phyloP scores from a whole-genome alignment of 768 basidiomycete species.

The Russula ochroleuca region DNA sequence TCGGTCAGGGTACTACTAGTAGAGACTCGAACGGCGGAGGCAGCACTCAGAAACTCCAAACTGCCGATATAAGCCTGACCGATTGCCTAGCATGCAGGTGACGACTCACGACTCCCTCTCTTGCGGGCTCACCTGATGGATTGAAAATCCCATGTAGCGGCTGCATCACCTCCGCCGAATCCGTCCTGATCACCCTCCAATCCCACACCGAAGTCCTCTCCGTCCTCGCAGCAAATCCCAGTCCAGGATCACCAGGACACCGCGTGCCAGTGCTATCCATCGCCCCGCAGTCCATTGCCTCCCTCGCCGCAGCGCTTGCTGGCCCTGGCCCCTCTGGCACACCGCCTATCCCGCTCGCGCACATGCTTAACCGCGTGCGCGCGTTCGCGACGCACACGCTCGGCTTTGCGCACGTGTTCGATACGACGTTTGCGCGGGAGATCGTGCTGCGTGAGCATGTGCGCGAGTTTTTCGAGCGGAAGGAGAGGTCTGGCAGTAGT shows the following conservation, averaged over 20 bases:
- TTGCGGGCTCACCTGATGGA: background rate
- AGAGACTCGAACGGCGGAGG: conserved; percentile 20
- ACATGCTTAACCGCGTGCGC: conserved; percentile 65
- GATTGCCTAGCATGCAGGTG: conserved; percentile 98
- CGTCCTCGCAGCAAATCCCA: conserved; percentile 60
- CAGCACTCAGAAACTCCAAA: conserved; percentile 64
- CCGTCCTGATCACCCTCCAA: conserved; percentile 92
- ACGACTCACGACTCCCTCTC: background rate
- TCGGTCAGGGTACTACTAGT: conserved; percentile 34
- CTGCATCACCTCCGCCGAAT: conserved; percentile 98
- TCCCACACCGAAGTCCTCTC: conserved; percentile 89
- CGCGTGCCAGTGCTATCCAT: conserved; percentile 77
- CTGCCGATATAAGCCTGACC: conserved; percentile 93
- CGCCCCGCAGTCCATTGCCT: conserved; percentile 82
- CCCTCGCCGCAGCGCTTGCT: conserved; percentile 61
- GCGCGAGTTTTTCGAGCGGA: conserved; percentile 68
- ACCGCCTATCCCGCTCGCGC: conserved; percentile 43
- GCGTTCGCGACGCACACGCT: conserved; percentile 64
- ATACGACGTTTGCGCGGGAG: conserved; percentile 93
- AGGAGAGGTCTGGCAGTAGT: conserved; percentile 32
- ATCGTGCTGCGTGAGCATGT: conserved; percentile 78
- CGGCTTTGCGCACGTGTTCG: conserved; percentile 80
- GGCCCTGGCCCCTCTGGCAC: conserved; percentile 41
- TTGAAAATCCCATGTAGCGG: conserved; percentile 49
- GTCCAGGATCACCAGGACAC: conserved; percentile 37